phyloP scores from a whole-genome alignment of 2,329 filamentous ascomycete genomes.

The Venturia carpophila region DNA sequence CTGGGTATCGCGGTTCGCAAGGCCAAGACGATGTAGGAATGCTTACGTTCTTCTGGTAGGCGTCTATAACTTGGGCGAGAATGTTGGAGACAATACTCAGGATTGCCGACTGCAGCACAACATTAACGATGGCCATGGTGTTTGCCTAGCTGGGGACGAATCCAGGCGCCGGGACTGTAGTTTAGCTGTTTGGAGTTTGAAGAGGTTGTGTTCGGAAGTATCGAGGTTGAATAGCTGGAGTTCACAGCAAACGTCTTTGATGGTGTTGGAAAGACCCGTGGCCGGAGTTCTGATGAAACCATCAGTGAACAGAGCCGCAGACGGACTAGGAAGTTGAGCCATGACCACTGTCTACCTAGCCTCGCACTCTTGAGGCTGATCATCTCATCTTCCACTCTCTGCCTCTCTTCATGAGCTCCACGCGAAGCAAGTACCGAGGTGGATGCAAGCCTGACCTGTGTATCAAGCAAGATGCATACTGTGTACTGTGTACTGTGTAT shows the following conservation, averaged over 20 bases:
- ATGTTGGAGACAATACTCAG: constrained; percentile 63
- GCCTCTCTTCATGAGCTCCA: too few species aligned
- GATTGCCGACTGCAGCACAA: constrained; percentile 51
- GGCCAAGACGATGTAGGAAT: neutral
- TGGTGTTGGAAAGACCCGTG: neutral
- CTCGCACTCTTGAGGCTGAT: neutral
- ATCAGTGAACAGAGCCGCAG: neutral
- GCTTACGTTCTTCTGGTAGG: constrained; percentile 53
- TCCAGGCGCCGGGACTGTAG: neutral
- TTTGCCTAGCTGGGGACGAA: neutral
- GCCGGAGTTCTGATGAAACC: constrained; percentile 1
- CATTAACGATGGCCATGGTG: constrained; percentile 14
- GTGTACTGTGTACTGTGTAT: too few species aligned
- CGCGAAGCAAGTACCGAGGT: too few species aligned
- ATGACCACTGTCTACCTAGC: neutral
- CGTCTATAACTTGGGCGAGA: constrained; percentile 61
- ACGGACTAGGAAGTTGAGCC: neutral
- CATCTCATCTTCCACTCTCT: too few species aligned
- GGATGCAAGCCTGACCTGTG: too few species aligned
- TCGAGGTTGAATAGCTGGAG: neutral
- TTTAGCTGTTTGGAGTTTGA: neutral
- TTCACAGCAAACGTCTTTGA: neutral
- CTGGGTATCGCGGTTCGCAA: constrained; percentile 8
- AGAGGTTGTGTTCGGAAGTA: neutral
- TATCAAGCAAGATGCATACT: too few species aligned